Evolutionary conservation across 2,329 filamentous ascomycete genomes (phyloP), one percentile per base, ranked within the genome.

Genomic region (Arthroderma sp.): DNA sequence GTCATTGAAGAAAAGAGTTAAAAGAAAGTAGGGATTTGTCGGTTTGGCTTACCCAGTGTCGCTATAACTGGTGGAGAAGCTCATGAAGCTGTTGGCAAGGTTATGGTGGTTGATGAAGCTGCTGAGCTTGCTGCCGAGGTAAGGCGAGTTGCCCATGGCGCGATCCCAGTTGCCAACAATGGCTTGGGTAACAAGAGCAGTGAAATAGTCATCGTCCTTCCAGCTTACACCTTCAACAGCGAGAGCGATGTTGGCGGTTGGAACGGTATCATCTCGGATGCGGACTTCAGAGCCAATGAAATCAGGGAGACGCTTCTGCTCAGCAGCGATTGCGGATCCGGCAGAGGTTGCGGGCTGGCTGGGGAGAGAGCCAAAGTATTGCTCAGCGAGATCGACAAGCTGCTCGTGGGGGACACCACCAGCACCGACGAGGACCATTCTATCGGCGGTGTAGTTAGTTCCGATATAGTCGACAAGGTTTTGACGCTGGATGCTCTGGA

Each of bases 141-240:
- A 91, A 54, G 88, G 83, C 49, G 91, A 91, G 69, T 91, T 94
- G 63, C 93, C 91, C 80, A 96, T 89, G 57, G 91, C 85, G 71
- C 91, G 91, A 74, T 98, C 91, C 81, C 94, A 98, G 81, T 98
- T 98, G 64, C 91, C 91, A 56, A 98, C 88, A 58, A 98, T 96
- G 59, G 91, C 91, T 75, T 98, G 91, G 48, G 91, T 86, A 55
- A 98, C 89, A 47, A 98, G 77, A 51, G 85, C 93, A 58, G 91
- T 95, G 75, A 95, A 98, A 78, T 98, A 98, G 71, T 96, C 89
- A 51, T 93, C 85, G 57, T 94, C 89, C 73, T 86, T 94, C 91
- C 91, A 98, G 82, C 87, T 94, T 46, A 98, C 91, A 80, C 91
- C 91, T 77, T 98, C 91, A 41, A 98, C 91, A 48, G 91, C 89